These are phyloP conservation scores for Clarireedia paspali DNA, from an alignment of 2,329 filamentous ascomycete genomes.

Conservation along the genomic window DNA sequence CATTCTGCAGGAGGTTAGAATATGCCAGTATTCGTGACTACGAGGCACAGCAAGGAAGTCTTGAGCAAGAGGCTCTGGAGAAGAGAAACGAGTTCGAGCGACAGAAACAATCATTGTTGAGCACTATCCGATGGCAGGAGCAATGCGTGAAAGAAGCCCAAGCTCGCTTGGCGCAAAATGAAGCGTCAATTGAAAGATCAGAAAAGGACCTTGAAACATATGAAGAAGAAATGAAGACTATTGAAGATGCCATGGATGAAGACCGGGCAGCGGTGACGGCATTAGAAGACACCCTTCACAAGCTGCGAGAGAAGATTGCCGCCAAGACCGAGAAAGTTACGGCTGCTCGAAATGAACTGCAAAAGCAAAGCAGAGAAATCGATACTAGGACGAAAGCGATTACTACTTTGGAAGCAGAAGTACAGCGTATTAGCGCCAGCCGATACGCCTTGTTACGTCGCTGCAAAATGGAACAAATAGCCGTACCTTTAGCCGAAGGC, in stretches of 20 bases:
- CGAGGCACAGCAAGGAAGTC: constrained; percentile 82
- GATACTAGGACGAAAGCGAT: constrained; percentile 70
- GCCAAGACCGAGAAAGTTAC: constrained; percentile 67
- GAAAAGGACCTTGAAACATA: constrained; percentile 63
- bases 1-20: constrained; percentile 79
- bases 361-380: constrained; percentile 77
- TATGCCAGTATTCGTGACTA: constrained; percentile 89
- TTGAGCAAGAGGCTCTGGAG: constrained; percentile 83
- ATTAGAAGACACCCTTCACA: constrained; percentile 63
- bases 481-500: constrained; percentile 67
- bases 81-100: constrained; percentile 81
- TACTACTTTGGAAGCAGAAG: constrained; percentile 69
- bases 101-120: constrained; percentile 70
- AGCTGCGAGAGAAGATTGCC: constrained; percentile 58
- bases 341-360: constrained; percentile 71
- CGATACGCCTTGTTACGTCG: constrained; percentile 79
- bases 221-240: constrained; percentile 62
- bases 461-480: constrained; percentile 90
- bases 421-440: constrained; percentile 76
- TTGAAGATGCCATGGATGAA: constrained; percentile 65
- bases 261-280: constrained; percentile 71
- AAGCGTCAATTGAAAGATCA: constrained; percentile 59
- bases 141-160: constrained; percentile 49
- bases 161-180: constrained; percentile 59
- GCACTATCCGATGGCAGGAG: constrained; percentile 49